These are phyloP conservation scores for Zoysia pacifica DNA, from an alignment of 176 grass and related monocot genomes.

Conservation along the genomic window DNA sequence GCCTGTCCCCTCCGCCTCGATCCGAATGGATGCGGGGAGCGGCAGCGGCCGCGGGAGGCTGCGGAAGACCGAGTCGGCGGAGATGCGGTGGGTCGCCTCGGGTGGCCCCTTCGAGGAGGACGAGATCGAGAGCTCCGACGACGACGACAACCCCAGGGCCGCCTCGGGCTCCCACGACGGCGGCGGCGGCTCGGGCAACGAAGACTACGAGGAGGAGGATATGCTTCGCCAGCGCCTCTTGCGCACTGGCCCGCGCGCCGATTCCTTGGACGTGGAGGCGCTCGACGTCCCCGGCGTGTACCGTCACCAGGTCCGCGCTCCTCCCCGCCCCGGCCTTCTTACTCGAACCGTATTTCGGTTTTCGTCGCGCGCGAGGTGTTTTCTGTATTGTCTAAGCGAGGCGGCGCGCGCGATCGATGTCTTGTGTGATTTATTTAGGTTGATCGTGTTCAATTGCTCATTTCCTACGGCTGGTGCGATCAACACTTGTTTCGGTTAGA, in stretches of 20 bases:
- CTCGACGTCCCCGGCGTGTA: slow-evolving; percentile 75
- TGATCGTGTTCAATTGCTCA: background rate
- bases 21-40: too few species aligned
- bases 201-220: slow-evolving; percentile 62
- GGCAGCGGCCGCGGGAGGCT: too few species aligned
- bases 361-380: background rate
- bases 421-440: background rate
- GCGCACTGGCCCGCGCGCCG: slow-evolving; percentile 78
- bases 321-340: background rate
- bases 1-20: too few species aligned
- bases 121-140: background rate
- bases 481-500: background rate
- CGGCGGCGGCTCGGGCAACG: slow-evolving; percentile 52
- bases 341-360: background rate
- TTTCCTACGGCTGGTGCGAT: background rate
- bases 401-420: slow-evolving; percentile 9
- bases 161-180: slow-evolving; percentile 39
- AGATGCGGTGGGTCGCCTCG: too few species aligned
- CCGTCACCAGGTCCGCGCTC: slow-evolving; percentile 37
- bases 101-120: too few species aligned
- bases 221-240: slow-evolving; percentile 76
- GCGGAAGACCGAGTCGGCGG: too few species aligned
- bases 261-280: slow-evolving; percentile 91
- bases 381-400: background rate
- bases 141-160: slow-evolving; percentile 32